Base-by-base conservation (phyloP, 306 rosid species). In the Oxytropis ochrocephala region DNA sequence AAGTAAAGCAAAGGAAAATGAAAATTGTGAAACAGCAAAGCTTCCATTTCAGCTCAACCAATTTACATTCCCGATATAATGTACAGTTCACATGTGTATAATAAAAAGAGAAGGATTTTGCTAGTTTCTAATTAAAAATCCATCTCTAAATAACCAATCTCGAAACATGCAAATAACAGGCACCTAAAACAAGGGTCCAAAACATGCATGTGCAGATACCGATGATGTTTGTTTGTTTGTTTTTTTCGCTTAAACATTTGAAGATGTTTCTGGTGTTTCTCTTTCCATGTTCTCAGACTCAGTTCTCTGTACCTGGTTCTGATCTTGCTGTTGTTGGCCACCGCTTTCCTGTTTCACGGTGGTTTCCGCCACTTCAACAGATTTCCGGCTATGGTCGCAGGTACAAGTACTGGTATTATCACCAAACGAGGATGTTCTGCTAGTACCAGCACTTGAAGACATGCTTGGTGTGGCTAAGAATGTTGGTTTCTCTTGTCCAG, bases 401-500 rank as follows among this genome's bases (percentile, higher is more conserved):
- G 78, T 80, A 17, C 92, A 88, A 18, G 73, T 82, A 58, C 73
- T 64, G 2, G 35, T 72, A n/a, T 73, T 78, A 38, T 89, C 80
- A 0, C 86, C 86, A 39, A 89, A 89, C 14, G 95, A 95, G 8
- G 91, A 88, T 0, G 96, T 72, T 56, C 91, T 67, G 49, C 70
- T 78, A 0, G 78, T 65, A 38, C 41, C 3, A 11, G 58, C 1
- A 8, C 84, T 88, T 1, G 87, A 79, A 1, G 90, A 79, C 59
- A 78, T 41, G 51, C 82, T 74, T 75, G 95, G 96, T 0, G 99
- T 95, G 35, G 99, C 99, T 68, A 95, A 74, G 79, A 83, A 89
- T 32, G 99, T 95, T 27, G 99, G 97, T 35, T 83, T 89, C 2
- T 73, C 88, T 50, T 95, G 77, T 0, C 99, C 99, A 0, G 99